Evolutionary conservation across 352 stramenopile species (phyloP), one percentile per base, ranked within the genome.

Genomic region (Phytophthora foliorum): DNA sequence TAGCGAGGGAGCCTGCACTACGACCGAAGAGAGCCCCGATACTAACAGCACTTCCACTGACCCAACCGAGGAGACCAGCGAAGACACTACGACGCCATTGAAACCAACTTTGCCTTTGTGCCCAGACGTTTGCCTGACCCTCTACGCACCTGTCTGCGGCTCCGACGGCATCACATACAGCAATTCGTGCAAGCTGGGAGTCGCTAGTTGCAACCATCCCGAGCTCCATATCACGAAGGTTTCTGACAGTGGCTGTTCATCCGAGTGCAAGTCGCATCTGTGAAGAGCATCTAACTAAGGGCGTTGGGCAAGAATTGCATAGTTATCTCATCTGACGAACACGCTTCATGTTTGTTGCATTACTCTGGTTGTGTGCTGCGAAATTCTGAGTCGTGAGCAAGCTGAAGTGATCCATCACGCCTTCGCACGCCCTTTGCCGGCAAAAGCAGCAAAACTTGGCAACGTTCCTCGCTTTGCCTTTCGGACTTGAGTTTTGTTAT

Each of bases 401-500:
- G 16, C 19, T 52, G 39, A 24, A 22, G n/a, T 27, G 8, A 0
- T 55, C 16, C n/a, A n/a, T 31, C 62, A 66, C 46, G 32, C 14
- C 32, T 72, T 72, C 0, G 42, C 31, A 22, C 46, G 55, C 17
- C 19, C 49, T 24, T 62, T 78, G 52, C 44, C 64, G 3, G 56
- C 41, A 48, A 83, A 75, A 9, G 73, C 25, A 1, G 73, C 71
- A 63, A 93, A 93, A 16, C 73, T 67, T 14, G 84, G 84, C 46
- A 93, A 65, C 10, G 81, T 81, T 1, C 69, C 68, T 38, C 82
- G 77, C 59, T 91, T 93, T 9, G 72, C 62, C 27, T 75, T 75
- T 7, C 74, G 74, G 38, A 81, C 82, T 42, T 79, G 71, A 8
- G 85, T 73, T 21, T 87, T 86, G 38, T 77, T 52, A 9, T 82